phyloP scores from a whole-genome alignment of 352 stramenopile species.

The Phytophthora melonis region DNA sequence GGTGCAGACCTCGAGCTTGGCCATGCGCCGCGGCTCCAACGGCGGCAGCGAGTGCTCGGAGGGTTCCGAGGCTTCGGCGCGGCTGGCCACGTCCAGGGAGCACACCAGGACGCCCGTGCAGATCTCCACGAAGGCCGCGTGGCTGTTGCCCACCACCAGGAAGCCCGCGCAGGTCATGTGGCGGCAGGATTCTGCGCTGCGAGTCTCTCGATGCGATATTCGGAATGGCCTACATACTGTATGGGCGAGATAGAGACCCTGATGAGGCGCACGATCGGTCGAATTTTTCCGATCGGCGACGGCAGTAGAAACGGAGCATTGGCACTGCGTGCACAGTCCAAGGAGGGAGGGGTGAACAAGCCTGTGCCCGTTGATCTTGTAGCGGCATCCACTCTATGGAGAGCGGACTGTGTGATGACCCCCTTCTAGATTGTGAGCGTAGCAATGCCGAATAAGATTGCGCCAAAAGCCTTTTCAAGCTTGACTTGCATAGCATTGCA shows the following conservation, averaged over 20 bases:
- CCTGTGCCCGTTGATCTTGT: neutral
- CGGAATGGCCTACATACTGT: neutral
- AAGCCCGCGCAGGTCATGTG: conserved; percentile 75
- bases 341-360: neutral
- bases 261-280: conserved; percentile 4
- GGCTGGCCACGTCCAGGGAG: conserved; percentile 23
- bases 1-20: conserved; percentile 33
- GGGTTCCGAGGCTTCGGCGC: neutral
- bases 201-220: neutral
- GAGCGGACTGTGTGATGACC: neutral
- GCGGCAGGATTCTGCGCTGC: neutral
- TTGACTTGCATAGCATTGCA: too few species aligned
- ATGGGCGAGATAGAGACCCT: too few species aligned
- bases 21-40: conserved; percentile 59
- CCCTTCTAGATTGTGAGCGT: neutral
- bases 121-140: conserved; percentile 70
- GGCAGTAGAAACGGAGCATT: neutral
- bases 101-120: conserved; percentile 62
- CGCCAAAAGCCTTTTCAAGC: neutral
- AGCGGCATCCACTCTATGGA: neutral
- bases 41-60: conserved; percentile 42
- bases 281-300: conserved; percentile 2
- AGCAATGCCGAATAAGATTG: conserved; percentile 3
- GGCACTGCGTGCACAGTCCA: neutral
- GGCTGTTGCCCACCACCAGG: conserved; percentile 67